Conservation (phyloP, 306 rosid species). For the Quercus glauca region DNA sequence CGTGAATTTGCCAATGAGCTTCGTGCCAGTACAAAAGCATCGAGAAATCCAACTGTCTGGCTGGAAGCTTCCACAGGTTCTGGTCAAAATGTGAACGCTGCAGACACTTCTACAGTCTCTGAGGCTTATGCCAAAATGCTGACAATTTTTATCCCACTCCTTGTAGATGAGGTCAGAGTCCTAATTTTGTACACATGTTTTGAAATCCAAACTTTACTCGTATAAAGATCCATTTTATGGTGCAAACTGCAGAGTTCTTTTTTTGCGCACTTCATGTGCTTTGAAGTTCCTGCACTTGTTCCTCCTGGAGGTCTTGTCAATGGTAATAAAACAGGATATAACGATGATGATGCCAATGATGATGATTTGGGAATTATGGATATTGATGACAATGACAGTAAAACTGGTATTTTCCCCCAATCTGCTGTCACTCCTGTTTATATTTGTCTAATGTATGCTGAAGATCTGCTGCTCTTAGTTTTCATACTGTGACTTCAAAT, state of each 20-base stretch:
- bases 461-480: constrained; percentile 19
- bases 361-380: constrained; percentile 87
- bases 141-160: constrained; percentile 89
- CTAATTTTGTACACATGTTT: constrained; percentile 2
- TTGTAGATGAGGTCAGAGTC: constrained; percentile 87
- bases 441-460: constrained; percentile 3
- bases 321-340: constrained; percentile 46
- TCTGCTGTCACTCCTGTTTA: neutral
- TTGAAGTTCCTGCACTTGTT: constrained; percentile 76
- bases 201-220: neutral
- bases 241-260: constrained; percentile 75
- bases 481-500: constrained; percentile 13
- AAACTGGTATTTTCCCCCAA: constrained; percentile 38
- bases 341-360: constrained; percentile 41
- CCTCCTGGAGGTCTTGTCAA: constrained; percentile 86
- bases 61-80: constrained; percentile 69
- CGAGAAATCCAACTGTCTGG: constrained; percentile 67
- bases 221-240: constrained; percentile 18
- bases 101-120: constrained; percentile 76
- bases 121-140: constrained; percentile 91
- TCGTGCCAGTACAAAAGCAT: constrained; percentile 75
- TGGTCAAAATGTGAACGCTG: constrained; percentile 65
- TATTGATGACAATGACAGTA: constrained; percentile 66
- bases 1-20: constrained; percentile 95
- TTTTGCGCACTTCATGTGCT: constrained; percentile 92